phyloP scores from a whole-genome alignment of 495 filamentous ascomycete species.

The Trichoderma asperelloides region DNA sequence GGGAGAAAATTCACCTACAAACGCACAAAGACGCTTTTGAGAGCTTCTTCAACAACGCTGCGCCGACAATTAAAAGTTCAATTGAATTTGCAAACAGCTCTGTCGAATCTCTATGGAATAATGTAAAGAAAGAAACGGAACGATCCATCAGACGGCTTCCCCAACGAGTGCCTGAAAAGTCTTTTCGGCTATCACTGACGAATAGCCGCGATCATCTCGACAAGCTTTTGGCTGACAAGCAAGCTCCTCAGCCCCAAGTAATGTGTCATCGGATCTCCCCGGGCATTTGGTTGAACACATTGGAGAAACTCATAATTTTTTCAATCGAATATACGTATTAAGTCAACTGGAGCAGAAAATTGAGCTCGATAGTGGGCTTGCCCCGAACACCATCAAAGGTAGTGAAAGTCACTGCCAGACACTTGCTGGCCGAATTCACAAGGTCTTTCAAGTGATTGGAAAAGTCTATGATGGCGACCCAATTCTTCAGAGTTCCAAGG shows the following conservation, averaged over 20 bases:
- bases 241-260: neutral
- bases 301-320: constrained; percentile 14
- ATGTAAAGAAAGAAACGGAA: constrained; percentile 21
- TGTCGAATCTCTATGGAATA: constrained; percentile 21
- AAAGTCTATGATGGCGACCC: constrained; percentile 35
- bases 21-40: neutral
- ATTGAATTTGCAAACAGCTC: constrained; percentile 14
- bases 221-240: neutral
- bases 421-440: constrained; percentile 27
- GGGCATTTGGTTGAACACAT: constrained; percentile 14
- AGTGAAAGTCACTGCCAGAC: constrained; percentile 21
- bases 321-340: constrained; percentile 14
- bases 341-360: constrained; percentile 13
- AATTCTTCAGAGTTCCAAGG: constrained; percentile 35
- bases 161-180: constrained; percentile 19
- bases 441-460: constrained; percentile 24
- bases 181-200: constrained; percentile 30
- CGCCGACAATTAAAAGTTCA: constrained; percentile 14
- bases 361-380: neutral
- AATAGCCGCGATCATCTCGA: constrained; percentile 27
- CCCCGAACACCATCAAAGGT: neutral
- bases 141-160: constrained; percentile 32
- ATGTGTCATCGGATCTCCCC: neutral
- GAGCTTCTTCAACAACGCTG: constrained; percentile 14
- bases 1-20: constrained; percentile 17